Evolutionary conservation across 2,329 filamentous ascomycete genomes (phyloP), one percentile per base, ranked within the genome.

Genomic region (Fusarium nematophilum): DNA sequence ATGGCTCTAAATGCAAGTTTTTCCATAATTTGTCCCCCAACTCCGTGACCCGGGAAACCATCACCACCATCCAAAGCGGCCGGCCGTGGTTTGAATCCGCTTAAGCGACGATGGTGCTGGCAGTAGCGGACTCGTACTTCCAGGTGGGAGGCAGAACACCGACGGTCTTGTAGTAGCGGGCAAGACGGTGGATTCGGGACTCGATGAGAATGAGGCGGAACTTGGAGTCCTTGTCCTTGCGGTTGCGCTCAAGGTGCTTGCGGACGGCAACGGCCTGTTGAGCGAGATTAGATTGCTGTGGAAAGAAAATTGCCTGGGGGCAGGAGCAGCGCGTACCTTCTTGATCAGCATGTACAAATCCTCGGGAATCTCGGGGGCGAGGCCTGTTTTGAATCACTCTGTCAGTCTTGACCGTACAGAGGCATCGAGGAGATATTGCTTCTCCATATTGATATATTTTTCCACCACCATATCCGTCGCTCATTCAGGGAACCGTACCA

Each of bases 271-370:
- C 93, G 74, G 93, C 93, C 93, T 95, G 62, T 43, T 68, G 10
- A n/a, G 6, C 8, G 2, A 6, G 27, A 18, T 64, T 29, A 64
- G 59, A n/a, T 17, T 34, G 10, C 15, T 4, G 11, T 6, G 6
- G 10, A 1, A 5, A n/a, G 18, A 27, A 27, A 17, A 38, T 10
- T 27, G 29, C 4, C 4, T 4, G 4, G 21, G 21, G 11, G 18
- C 38, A 62, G 47, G 31, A 46, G 26, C 26, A 25, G 15, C 33
- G 50, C 74, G 59, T 79, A 96, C 94, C 93, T 99, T 99, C 91
- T 97, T 97, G 92, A 98, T 98, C 81, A 98, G 87, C 91, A 97
- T 96, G 90, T 98, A 99, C 72, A 98, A 90, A 83, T 99, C 95
- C 89, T 99, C 95, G 78, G 96, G 95, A 75, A 99, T 90, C 81